A percentile compares a stretch with the other conserved stretches of the same genome.
Conservation (phyloP, 2,329 filamentous ascomycete species). For the Aspergillus amoenus region DNA sequence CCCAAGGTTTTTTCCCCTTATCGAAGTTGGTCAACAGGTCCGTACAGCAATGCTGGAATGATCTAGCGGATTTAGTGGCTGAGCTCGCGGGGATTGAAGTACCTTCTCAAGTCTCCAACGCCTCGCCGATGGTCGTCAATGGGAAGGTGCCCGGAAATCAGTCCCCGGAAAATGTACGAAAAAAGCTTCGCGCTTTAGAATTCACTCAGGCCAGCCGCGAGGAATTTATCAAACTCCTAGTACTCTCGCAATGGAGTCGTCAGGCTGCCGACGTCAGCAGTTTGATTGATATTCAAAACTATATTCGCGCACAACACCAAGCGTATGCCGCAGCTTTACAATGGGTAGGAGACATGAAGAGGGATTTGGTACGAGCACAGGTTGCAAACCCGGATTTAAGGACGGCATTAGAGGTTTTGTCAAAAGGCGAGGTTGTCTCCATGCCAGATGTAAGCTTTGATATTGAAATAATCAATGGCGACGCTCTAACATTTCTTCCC, state of each 20-base stretch:
- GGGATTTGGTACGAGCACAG: slow-evolving; percentile 68
- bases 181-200: slow-evolving; percentile 72
- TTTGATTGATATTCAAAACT: slow-evolving; percentile 80
- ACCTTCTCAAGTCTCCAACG: slow-evolving; percentile 43
- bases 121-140: slow-evolving; percentile 20
- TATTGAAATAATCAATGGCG: slow-evolving; percentile 4
- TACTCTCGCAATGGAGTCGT: slow-evolving; percentile 87
- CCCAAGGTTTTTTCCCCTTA: slow-evolving; percentile 73
- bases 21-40: slow-evolving; percentile 73
- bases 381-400: slow-evolving; percentile 87
- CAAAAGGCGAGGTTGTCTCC: slow-evolving; percentile 72
- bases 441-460: slow-evolving; percentile 68
- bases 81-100: slow-evolving; percentile 69
- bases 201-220: slow-evolving; percentile 78
- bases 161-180: slow-evolving; percentile 63
- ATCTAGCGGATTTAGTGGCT: slow-evolving; percentile 67
- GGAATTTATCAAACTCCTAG: slow-evolving; percentile 89
- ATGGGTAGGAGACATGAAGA: slow-evolving; percentile 69
- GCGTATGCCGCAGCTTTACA: slow-evolving; percentile 62
- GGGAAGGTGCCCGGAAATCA: slow-evolving; percentile 37
- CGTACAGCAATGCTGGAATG: slow-evolving; percentile 79
- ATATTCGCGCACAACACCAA: slow-evolving; percentile 64
- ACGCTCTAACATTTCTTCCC: slow-evolving; percentile 19
- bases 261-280: slow-evolving; percentile 76
- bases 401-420: slow-evolving; percentile 81